Base-by-base conservation (phyloP, 768 basidiomycete species). In the Megacollybia marginata region DNA sequence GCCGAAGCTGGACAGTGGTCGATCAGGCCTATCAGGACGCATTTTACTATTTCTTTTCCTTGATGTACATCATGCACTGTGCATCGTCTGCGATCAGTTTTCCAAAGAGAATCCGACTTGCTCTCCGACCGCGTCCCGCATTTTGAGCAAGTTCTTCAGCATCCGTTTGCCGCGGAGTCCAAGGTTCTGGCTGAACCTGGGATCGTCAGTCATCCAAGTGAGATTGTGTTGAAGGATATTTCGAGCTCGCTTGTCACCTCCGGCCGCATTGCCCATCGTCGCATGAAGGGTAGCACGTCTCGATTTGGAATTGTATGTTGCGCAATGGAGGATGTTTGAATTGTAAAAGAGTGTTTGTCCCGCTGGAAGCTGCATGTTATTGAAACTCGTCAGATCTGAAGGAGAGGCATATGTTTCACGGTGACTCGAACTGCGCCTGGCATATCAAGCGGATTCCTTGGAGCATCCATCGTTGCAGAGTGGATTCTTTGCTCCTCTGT, bases 321-420 rank as follows among this genome's bases (percentile, higher is more conserved):
- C 86, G 49, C 84, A 85, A 56, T 90, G 88, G 9, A 90, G 68
- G 50, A 89, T 82, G 59, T 90, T 89, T 54, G 75, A 80, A 59
- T 87, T 86, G 62, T 90, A 89, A 62, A 90, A 89, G 19, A 85
- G 83, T 0, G 83, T 83, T 51, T 90, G 82, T 0, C 87, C 85
- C 0, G 80, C 85, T 83, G 54, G 40, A 36, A 43, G 42, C 2
- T 16, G 45, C 28, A 10, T n/a, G 18, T 18, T 31, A 36, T 6
- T 12, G 5, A 28, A 42, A 28, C 34, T 15, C 13, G 31, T 9
- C 11, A 40, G 44, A 48, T 19, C 10, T n/a, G 19, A 43, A 31
- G 36, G 23, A 13, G 33, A 18, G 16, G 63, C 76, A 52, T 58
- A 81, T 84, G 75, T 56, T 79, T 67, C 6, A 88, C 66, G 0